Conservation (phyloP, 176 grass and related monocot species). For the Aegilops longissima region DNA sequence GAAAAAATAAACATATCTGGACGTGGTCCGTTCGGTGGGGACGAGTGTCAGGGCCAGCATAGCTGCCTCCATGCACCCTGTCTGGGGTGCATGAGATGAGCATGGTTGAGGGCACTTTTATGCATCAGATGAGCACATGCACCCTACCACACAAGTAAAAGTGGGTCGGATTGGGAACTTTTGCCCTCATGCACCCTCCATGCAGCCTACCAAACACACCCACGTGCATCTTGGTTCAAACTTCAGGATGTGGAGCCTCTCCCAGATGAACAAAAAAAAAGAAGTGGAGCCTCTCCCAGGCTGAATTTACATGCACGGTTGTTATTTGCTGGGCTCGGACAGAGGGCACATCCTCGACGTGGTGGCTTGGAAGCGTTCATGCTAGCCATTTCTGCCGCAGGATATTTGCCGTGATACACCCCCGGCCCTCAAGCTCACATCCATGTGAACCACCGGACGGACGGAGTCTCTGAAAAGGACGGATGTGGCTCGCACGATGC, state of each 20-base stretch:
- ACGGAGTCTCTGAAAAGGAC: neutral
- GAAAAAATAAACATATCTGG: no score
- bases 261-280: neutral
- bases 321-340: neutral
- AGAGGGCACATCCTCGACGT: neutral
- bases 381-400: neutral
- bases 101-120: no score
- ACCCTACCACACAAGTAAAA: no score
- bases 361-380: neutral
- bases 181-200: no score
- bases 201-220: no score
- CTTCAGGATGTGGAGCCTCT: neutral
- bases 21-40: no score
- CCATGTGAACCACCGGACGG: neutral
- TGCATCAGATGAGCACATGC: no score
- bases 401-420: neutral
- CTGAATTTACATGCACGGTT: neutral
- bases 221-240: neutral
- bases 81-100: no score
- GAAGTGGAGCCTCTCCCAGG: neutral
- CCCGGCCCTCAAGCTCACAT: neutral
- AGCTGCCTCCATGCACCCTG: no score
- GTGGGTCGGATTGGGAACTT: no score
- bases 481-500: constrained; percentile 3
- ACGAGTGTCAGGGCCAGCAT: no score